Evolutionary conservation across 495 filamentous ascomycete species (phyloP), one percentile per base, ranked within the genome.

Genomic region (Mycothermus thermophilus): DNA sequence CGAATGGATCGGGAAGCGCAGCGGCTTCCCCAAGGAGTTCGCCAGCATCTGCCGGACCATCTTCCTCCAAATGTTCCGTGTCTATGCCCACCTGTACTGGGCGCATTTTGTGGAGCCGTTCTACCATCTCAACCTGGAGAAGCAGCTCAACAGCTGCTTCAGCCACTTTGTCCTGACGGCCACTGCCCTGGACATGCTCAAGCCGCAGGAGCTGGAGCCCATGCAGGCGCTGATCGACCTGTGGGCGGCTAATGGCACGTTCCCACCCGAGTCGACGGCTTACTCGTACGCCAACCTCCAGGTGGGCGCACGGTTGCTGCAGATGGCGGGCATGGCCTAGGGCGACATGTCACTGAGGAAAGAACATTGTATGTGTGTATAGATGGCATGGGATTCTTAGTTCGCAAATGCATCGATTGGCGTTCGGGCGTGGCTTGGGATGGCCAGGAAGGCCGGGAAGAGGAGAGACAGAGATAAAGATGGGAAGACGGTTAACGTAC

Each of bases 61-160:
- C 47, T 92, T 87, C 69, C 77, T 86, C 43, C 87, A 95, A 60
- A 95, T 95, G 80, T 90, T 93, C 69, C 84, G 87, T 24, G 84
- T 87, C 55, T 95, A 95, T 46, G 79, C 84, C 22, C 87, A 95
- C 60, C 67, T 88, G 18, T 88, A 88, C 63, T 83, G 83, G 66
- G 74, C 75, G 6, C 82, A 88, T 60, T 88, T 79, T 63, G 50
- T 77, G 35, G 78, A 84, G 32, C 81, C 80, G 8, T 83, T 83
- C 59, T 88, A 81, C 64, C 79, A 88, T 47, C 69, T 87, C 37
- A 81, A 76, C 58, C 72, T 79, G 34, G 76, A 83, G 48, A 82
- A 84, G 61, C 77, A 84, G 46, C 70, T 95, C 33, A 95, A 95
- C 68, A 92, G 84, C 55, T 90, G 83, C 60, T 95, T 93, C 56